Percentiles rank a stretch among this genome's conserved stretches.
These are phyloP conservation scores for Gentiana straminea DNA, from an alignment of 257 asterid species.

Conservation along the genomic window DNA sequence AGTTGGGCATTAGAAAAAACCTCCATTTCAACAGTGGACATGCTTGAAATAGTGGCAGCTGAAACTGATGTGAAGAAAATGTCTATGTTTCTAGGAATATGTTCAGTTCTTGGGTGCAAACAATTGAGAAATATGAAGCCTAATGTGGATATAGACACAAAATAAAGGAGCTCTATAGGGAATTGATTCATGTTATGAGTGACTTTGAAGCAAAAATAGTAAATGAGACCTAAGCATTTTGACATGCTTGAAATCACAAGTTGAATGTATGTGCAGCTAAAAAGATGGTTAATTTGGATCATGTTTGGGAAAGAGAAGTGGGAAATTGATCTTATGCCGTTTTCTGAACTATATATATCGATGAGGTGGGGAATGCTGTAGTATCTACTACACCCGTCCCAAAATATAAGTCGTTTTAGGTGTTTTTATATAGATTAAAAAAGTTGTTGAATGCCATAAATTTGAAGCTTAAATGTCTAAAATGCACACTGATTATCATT, in stretches of 20 bases:
- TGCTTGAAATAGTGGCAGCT: constrained; percentile 53
- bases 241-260: neutral
- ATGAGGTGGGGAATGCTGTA: too few relatives aligned
- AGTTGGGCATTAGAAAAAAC: constrained; percentile 54
- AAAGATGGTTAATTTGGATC: too few relatives aligned
- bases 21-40: constrained; percentile 75
- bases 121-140: constrained; percentile 32
- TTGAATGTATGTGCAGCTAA: too few relatives aligned
- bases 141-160: constrained; percentile 25
- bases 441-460: too few relatives aligned
- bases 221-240: constrained; percentile 9
- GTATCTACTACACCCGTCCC: too few relatives aligned
- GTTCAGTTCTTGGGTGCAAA: constrained; percentile 24
- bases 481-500: too few relatives aligned
- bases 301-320: too few relatives aligned
- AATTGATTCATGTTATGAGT: constrained; percentile 19
- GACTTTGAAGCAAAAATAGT: constrained; percentile 2
- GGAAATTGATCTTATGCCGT: too few relatives aligned
- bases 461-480: too few relatives aligned
- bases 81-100: constrained; percentile 28
- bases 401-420: too few relatives aligned
- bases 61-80: constrained; percentile 57
- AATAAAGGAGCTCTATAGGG: constrained; percentile 23
- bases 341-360: too few relatives aligned
- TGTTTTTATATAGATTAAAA: too few relatives aligned